Conservation (phyloP, 805 yeast genomes). For the Candida anglica region DNA sequence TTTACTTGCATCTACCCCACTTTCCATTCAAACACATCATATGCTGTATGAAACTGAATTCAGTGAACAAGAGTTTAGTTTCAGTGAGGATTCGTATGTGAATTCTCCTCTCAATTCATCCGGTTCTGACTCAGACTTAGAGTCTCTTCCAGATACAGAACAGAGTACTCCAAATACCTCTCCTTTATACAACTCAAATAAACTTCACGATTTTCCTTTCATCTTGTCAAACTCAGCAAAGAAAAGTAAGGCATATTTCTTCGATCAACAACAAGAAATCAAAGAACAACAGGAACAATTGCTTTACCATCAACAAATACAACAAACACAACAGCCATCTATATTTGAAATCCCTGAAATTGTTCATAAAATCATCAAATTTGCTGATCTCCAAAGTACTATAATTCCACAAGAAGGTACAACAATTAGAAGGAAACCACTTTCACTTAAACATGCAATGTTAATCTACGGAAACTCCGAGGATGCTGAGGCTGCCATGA, state of each 20-base stretch:
- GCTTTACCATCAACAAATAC: not conserved
- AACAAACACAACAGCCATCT: constrained; percentile 15
- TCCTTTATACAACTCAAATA: constrained; percentile 2
- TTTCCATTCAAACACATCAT: too few relatives aligned
- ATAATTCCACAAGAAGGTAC: constrained; percentile 58
- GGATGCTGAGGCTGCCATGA: constrained; percentile 45
- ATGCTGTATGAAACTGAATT: too few relatives aligned
- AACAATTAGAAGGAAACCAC: constrained; percentile 64
- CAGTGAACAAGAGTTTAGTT: constrained; percentile 2
- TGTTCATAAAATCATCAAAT: constrained; percentile 52
- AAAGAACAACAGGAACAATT: not conserved
- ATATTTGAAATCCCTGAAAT: constrained; percentile 80
- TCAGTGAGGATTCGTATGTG: not conserved
- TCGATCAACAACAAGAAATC: not conserved
- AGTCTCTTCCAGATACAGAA: constrained; percentile 4
- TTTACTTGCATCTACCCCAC: too few relatives aligned
- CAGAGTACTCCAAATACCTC: constrained; percentile 3
- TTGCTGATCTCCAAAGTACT: constrained; percentile 51
- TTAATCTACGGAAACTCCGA: constrained; percentile 56
- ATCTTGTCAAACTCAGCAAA: not conserved
- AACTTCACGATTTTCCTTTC: not conserved
- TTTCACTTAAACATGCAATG: constrained; percentile 64
- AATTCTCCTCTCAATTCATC: constrained; percentile 1
- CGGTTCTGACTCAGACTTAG: constrained; percentile 2
- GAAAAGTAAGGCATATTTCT: not conserved